Base-by-base conservation (phyloP, 768 basidiomycete genomes). In the Boletus rubropictus region DNA sequence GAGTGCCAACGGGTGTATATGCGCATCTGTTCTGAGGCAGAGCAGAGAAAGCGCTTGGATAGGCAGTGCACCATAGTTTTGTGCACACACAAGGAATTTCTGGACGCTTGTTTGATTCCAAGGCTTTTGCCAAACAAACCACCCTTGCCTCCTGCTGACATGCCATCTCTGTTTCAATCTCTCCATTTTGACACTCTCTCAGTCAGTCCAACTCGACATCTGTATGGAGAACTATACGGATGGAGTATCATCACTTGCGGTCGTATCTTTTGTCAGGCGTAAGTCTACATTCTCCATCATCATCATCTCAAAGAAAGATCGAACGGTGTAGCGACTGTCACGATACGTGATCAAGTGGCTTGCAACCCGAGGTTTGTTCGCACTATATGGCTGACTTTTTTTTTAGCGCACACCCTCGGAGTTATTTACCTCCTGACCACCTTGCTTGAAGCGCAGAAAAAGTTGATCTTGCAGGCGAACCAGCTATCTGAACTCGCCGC, bases 1-100 rank as follows among this genome's bases (percentile, higher is more conserved):
- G 88, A 89, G 40, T 82, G 71, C 42, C 40, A 49, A 20, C 80
- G 77, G 1, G 57, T 57, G 46, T 61, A 68, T 1, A 34, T 11
- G 24, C 24, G 11, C 17, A 54, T 41, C 22, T 27, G 18, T 17
- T 53, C 49, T 24, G 48, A 20, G 1, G 29, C 12, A 3, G 44
- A 15, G 21, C 14, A 28, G 38, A 62, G 42, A 10, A 51, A 4
- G 7, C 51, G 53, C 20, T 57, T 57, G 45, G 53, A 42, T 8
- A 51, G 34, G 27, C 39, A 49, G 34, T 55, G 42, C 1, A 52
- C 24, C 60, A 62, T 62, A 34, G 21, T 25, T 25, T 25, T 31
- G n/a, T n/a, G n/a, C n/a, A n/a, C n/a, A n/a, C n/a, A n/a, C n/a
- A n/a, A n/a, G 35, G 11, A 20, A 12, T 7, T 35, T 37, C 35